Base-by-base conservation (phyloP, 148 eudicot genomes). In the Fagopyrum homotropicum region DNA sequence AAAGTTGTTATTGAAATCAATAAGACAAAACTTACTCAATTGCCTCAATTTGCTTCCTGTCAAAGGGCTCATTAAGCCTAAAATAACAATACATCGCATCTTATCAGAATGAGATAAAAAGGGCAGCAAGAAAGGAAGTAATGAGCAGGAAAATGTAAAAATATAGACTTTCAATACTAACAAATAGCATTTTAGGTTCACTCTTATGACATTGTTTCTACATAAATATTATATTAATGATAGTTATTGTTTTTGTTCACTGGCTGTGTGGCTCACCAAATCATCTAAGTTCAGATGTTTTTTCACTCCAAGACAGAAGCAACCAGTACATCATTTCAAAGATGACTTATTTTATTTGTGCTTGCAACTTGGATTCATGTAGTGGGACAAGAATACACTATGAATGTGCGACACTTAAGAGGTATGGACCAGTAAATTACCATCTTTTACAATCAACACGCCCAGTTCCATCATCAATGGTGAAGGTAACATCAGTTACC, bases 41-140 rank as follows among this genome's bases (percentile, higher is more conserved):
- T 26, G 75, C 82, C 80, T 83, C 95, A 90, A 89, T 86, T 82
- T 94, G 96, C 90, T 82, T 87, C 26, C 83, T 78, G 64, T 94
- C 98, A 82, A 84, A 84, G 76, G 83, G 78, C 73, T 90, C 98
- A 55, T 91, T 91, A 52, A 90, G 79, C 98, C 98, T 94, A 73
- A 35, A 17, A 75, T 47, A 72, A 16, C 16, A 77, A 59, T 17
- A 30, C 11, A 15, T 55, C n/a, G 56, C 22, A 29, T 46, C 19
- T 44, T 49, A 75, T 60, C 9, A 75, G 30, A 16, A 35, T 19
- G 55, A 51, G n/a, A 15, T 44, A 15, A 22, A 22, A 40, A 59
- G 1, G 64, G 1, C 40, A 35, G 30, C 2, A 4, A 10, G n/a
- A 30, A 63, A 63, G 16, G 45, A 30, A 11, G 16, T 8, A 9